These are phyloP conservation scores for Fusarium proliferatum DNA, from an alignment of 2,329 filamentous ascomycete genomes.

Conservation along the genomic window DNA sequence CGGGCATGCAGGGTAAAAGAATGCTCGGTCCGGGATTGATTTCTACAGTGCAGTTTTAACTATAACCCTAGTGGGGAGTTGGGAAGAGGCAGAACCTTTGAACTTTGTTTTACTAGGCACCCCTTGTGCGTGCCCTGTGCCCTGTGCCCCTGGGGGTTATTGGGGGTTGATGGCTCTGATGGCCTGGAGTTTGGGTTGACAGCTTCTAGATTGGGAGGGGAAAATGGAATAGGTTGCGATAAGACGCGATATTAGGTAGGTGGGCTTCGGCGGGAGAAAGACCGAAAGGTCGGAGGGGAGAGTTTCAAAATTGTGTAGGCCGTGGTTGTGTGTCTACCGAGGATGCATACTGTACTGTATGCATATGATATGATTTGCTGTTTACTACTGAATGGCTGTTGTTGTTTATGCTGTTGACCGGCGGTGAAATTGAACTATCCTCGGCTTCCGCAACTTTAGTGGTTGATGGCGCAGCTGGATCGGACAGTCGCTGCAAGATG, in stretches of 20 bases:
- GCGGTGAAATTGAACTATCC: conserved; percentile 27
- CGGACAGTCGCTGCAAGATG: conserved; percentile 30
- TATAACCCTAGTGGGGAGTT: conserved; percentile 2
- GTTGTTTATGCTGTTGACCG: conserved; percentile 23
- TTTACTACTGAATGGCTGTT: conserved; percentile 6
- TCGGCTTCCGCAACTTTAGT: conserved; percentile 13
- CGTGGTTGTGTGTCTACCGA: conserved; percentile 7
- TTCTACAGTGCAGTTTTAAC: not conserved
- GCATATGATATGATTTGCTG: conserved; percentile 1
- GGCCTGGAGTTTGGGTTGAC: not conserved
- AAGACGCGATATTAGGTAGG: conserved; percentile 4
- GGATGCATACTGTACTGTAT: not conserved
- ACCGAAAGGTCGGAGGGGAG: not conserved
- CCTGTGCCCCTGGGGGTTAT: not conserved
- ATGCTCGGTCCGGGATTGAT: conserved; percentile 18
- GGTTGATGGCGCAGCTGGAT: conserved; percentile 17
- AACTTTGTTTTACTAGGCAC: not conserved
- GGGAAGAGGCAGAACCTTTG: conserved; percentile 14
- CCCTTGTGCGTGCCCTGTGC: not conserved
- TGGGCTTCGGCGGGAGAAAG: conserved; percentile 1
- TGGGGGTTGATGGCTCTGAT: conserved; percentile 3
- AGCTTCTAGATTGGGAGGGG: conserved; percentile 23
- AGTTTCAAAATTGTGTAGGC: not conserved
- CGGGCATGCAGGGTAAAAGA: conserved; percentile 24
- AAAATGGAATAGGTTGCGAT: conserved; percentile 13